Conservation (phyloP, 352 stramenopile species). For the Phytophthora meadii region DNA sequence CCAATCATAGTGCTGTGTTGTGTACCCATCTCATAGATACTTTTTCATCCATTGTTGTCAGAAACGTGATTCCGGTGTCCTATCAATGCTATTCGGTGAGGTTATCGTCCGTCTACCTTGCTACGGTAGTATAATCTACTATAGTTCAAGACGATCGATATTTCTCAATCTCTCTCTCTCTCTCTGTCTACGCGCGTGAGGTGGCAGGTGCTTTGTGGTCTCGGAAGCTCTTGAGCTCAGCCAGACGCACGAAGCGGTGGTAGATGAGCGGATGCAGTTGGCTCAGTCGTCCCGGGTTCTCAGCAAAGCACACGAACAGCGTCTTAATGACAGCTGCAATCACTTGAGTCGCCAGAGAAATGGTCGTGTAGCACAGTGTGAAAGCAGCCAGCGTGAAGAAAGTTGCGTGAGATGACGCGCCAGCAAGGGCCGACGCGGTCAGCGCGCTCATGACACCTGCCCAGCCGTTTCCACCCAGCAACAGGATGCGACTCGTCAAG, state of each 20-base stretch:
- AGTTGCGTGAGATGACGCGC: slow-evolving; percentile 60
- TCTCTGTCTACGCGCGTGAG: slow-evolving; percentile 11
- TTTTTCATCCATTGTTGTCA: slow-evolving; percentile 2
- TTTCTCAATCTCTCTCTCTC: slow-evolving; percentile 1
- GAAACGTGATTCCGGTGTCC: not conserved
- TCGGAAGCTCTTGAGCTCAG: slow-evolving; percentile 87
- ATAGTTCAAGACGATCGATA: not conserved
- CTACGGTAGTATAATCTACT: slow-evolving; percentile 1
- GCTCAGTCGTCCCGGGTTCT: slow-evolving; percentile 78
- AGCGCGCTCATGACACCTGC: slow-evolving; percentile 82
- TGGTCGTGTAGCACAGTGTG: slow-evolving; percentile 79
- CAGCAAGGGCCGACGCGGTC: slow-evolving; percentile 59
- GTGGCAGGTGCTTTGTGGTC: slow-evolving; percentile 63
- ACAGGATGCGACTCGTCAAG: slow-evolving; percentile 77
- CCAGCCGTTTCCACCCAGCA: slow-evolving; percentile 79
- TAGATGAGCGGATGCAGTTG: slow-evolving; percentile 89
- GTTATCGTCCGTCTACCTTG: not conserved
- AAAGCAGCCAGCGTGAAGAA: slow-evolving; percentile 84
- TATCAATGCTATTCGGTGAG: slow-evolving; percentile 25
- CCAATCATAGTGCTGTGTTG: slow-evolving; percentile 22
- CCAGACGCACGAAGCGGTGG: slow-evolving; percentile 83
- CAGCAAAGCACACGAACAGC: slow-evolving; percentile 88
- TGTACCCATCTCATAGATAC: slow-evolving; percentile 12
- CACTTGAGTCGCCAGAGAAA: slow-evolving; percentile 79
- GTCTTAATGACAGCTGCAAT: slow-evolving; percentile 85